Evolutionary conservation across 2,329 filamentous ascomycete genomes (phyloP).

Genomic region (Ceratocystis harringtonii): DNA sequence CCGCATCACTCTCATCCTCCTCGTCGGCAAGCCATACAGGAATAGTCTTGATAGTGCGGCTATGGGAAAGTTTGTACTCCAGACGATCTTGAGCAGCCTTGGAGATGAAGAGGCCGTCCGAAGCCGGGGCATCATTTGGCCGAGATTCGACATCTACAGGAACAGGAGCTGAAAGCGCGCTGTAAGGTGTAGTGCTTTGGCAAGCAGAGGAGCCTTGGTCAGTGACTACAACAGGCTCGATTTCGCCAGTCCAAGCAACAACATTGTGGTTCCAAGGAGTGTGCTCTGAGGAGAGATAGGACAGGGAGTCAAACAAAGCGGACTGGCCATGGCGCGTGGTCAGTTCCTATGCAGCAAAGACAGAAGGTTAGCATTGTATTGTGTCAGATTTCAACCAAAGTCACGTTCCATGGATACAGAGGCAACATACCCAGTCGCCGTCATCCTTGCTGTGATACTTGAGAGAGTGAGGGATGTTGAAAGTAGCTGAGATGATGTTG

Average conservation of each 20-base stretch:
- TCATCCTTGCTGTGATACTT: constrained; percentile 39
- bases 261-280: constrained; percentile 83
- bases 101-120: constrained; percentile 56
- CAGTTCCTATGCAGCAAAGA: constrained; percentile 42
- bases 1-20: constrained; percentile 47
- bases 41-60: constrained; percentile 61
- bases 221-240: constrained; percentile 30
- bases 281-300: constrained; percentile 68
- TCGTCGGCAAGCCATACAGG: constrained; percentile 85
- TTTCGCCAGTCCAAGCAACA: constrained; percentile 90
- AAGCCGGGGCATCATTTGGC: constrained; percentile 39
- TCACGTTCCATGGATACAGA: neutral
- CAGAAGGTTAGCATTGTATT: neutral
- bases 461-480: constrained; percentile 46
- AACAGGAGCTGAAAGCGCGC: constrained; percentile 64
- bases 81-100: constrained; percentile 55
- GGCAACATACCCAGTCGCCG: constrained; percentile 41
- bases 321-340: constrained; percentile 71
- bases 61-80: constrained; percentile 56
- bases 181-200: constrained; percentile 32
- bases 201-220: constrained; percentile 6
- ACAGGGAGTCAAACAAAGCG: constrained; percentile 81
- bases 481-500: constrained; percentile 52
- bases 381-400: neutral
- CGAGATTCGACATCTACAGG: constrained; percentile 50